These are phyloP conservation scores for Hypoxylon fragiforme DNA, from an alignment of 495 filamentous ascomycete species.

Conservation along the genomic window DNA sequence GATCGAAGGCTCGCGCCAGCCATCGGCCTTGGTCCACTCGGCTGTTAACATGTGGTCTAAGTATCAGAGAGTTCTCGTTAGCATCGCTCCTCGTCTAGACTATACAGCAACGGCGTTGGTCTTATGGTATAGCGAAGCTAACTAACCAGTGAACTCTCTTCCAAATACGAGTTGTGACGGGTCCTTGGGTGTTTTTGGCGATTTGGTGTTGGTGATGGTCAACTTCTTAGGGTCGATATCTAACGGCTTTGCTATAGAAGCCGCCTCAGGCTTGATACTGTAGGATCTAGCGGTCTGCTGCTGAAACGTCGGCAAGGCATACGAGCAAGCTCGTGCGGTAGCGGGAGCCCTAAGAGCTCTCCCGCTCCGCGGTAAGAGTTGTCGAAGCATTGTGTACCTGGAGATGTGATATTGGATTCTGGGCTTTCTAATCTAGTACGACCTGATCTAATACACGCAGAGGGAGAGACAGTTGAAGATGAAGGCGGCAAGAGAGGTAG, in stretches of 20 bases:
- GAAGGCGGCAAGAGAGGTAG: no score
- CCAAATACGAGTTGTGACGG: conserved; percentile 86
- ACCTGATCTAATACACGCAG: background rate
- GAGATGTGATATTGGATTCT: background rate
- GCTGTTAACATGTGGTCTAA: conserved; percentile 95
- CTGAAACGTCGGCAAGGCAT: conserved; percentile 23
- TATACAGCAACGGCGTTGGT: no score
- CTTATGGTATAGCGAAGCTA: background rate
- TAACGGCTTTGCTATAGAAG: conserved; percentile 50
- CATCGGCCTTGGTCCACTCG: conserved; percentile 82
- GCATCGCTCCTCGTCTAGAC: background rate
- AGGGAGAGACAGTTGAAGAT: no score
- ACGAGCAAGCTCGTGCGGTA: conserved; percentile 2
- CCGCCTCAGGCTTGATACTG: conserved; percentile 61
- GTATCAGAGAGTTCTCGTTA: background rate
- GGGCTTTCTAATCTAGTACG: background rate
- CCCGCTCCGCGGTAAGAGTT: conserved; percentile 30
- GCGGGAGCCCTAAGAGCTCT: conserved; percentile 29
- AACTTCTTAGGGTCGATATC: conserved; percentile 79
- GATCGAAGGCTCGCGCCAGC: conserved; percentile 80
- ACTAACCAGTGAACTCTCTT: conserved; percentile 78
- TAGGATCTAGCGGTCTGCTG: conserved; percentile 50
- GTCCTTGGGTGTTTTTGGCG: conserved; percentile 72
- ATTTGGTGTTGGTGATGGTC: conserved; percentile 68
- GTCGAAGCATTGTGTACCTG: conserved; percentile 33